Base-by-base conservation (phyloP, 352 stramenopile genomes). In the Globisporangium emineosum region DNA sequence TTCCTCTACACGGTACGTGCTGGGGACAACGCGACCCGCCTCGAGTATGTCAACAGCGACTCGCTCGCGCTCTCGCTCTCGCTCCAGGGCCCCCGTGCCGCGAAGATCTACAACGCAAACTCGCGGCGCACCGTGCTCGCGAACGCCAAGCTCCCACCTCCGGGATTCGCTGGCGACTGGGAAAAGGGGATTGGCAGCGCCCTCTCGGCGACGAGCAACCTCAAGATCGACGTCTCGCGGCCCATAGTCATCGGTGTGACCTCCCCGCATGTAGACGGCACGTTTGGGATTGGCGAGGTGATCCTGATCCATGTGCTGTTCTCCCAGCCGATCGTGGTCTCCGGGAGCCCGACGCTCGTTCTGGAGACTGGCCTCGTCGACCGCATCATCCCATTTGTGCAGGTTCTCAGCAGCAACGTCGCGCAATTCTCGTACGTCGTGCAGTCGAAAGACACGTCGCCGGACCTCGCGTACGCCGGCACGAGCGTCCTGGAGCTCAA, bases 291-390 rank as follows among this genome's bases (percentile, higher is more conserved):
- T 27, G 88, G 88, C 30, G 70, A 92, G 64, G 68, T 76, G 29
- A 88, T 94, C 58, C 32, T 83, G 43, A 77, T 96, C 19, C 74
- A 82, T n/a, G 78, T 96, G 1, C n/a, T 59, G n/a, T 94, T 94
- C 43, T 89, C 83, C 0, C 60, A 80, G 10, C 72, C 88, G 1
- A 75, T 96, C 42, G 70, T 86, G 1, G 78, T 88, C 4, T 68
- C 70, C 12, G 82, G 84, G 4, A 53, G 76, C 5, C 84, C 84
- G 5, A 89, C 77, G 6, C 57, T 93, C 30, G 76, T 91, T 4
- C 65, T 93, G 5, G 80, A 88, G 35, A 93, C 84, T 0, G 82
- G 84, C 1, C 47, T 76, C 37, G 75, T 91, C 13, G 76, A 88
- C 65, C 81, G 81, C 19, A 87, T 83, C 50, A 70, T 86, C 8